These are phyloP conservation scores for Cladophialophora psammophila DNA, from an alignment of 2,329 filamentous ascomycete genomes.

Conservation along the genomic window DNA sequence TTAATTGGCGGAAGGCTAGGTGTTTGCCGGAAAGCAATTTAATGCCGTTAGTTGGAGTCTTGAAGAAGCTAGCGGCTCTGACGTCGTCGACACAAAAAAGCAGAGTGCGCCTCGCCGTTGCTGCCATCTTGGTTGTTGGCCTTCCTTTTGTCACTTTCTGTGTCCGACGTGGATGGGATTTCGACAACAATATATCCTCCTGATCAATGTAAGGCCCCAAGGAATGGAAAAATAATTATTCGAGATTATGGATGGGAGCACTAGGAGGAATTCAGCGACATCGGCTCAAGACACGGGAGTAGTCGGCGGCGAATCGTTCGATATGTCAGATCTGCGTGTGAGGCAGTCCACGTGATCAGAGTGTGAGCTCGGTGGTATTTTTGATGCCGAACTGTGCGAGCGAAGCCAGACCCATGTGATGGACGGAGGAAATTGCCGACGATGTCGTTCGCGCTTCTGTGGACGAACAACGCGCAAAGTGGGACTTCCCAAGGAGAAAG, in stretches of 20 bases:
- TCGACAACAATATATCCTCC: neutral
- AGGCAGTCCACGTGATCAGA: conserved; percentile 18
- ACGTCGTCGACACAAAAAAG: conserved; percentile 33
- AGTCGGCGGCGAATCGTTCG: neutral
- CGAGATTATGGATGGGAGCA: neutral
- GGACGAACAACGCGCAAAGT: neutral
- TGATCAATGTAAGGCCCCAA: neutral
- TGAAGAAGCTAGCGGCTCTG: conserved; percentile 8
- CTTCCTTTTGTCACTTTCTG: neutral
- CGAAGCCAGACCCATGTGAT: neutral
- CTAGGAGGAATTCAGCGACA: conserved; percentile 3
- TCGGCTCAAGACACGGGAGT: conserved; percentile 6
- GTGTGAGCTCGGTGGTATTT: conserved; percentile 25
- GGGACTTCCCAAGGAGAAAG: neutral
- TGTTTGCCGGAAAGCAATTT: conserved; percentile 20
- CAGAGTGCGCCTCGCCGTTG: conserved; percentile 30
- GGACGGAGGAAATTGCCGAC: conserved; percentile 16
- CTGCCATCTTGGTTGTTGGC: conserved; percentile 7
- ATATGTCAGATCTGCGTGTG: neutral
- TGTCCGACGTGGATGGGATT: neutral
- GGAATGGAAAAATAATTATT: conserved; percentile 17
- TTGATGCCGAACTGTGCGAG: conserved; percentile 17
- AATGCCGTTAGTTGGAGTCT: conserved; percentile 6
- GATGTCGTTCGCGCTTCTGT: neutral
- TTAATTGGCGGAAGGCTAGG: conserved; percentile 20